Percentiles rank a stretch among this genome's conserved stretches.
phyloP scores from a whole-genome alignment of 2,329 filamentous ascomycete species.

The Sclerotiophoma versabilis region DNA sequence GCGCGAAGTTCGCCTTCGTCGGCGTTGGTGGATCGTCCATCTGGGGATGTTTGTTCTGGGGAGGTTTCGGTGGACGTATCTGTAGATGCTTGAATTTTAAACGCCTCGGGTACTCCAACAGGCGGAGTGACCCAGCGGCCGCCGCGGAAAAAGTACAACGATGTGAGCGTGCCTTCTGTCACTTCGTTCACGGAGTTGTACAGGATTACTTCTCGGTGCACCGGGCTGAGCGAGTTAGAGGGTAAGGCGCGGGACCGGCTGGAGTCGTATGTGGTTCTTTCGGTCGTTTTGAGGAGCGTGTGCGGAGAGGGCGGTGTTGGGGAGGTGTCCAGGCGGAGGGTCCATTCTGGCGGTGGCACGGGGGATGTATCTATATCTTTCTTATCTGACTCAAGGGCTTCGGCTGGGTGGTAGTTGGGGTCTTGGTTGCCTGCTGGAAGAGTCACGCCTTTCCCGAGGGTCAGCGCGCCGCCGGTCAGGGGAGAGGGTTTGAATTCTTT shows the following conservation, averaged over 20 bases:
- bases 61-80: no score
- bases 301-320: slow-evolving; percentile 65
- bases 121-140: slow-evolving; percentile 82
- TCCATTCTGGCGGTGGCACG: slow-evolving; percentile 50
- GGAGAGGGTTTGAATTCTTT: slow-evolving; percentile 41
- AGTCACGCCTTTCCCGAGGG: slow-evolving; percentile 37
- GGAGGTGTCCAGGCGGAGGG: slow-evolving; percentile 61
- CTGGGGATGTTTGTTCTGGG: no score
- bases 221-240: slow-evolving; percentile 28
- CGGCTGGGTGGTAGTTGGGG: slow-evolving; percentile 1
- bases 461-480: slow-evolving; percentile 45
- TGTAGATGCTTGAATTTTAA: no score
- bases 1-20: slow-evolving; percentile 47
- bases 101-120: slow-evolving; percentile 45
- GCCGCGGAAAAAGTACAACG: slow-evolving; percentile 78
- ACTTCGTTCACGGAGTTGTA: slow-evolving; percentile 70
- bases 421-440: slow-evolving; percentile 28
- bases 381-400: no score
- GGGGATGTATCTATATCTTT: no score
- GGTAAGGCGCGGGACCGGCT: slow-evolving; percentile 71
- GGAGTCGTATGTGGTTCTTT: slow-evolving; percentile 72
- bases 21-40: not conserved
- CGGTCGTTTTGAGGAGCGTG: slow-evolving; percentile 87
- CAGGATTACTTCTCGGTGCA: slow-evolving; percentile 74
- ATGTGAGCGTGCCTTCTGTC: slow-evolving; percentile 87